These are phyloP conservation scores for Tulasnella sp. DNA, from an alignment of 768 basidiomycete species.

Conservation along the genomic window DNA sequence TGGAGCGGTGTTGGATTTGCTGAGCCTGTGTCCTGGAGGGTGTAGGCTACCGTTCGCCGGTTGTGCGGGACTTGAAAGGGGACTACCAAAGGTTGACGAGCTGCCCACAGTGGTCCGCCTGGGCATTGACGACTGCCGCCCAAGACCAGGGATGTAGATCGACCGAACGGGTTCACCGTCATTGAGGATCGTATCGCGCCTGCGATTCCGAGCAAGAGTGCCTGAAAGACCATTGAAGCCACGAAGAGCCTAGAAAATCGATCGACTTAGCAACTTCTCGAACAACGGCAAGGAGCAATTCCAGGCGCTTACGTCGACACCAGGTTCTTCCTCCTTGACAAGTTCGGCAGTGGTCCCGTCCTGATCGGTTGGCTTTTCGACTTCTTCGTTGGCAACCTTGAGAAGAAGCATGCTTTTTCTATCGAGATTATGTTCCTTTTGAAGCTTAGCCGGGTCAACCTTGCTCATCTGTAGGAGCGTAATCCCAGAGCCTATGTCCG, in stretches of 20 bases:
- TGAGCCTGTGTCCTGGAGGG: neutral
- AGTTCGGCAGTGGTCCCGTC: neutral
- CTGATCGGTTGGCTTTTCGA: constrained; percentile 13
- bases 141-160: constrained; percentile 12
- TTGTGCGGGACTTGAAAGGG: neutral
- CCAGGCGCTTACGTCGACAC: constrained; percentile 6
- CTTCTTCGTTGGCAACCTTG: constrained; percentile 44
- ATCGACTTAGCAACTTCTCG: neutral
- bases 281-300: neutral
- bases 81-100: neutral
- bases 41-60: neutral
- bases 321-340: constrained; percentile 18
- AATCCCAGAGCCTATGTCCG: constrained; percentile 63
- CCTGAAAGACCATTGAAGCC: constrained; percentile 23
- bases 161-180: constrained; percentile 10
- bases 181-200: constrained; percentile 17
- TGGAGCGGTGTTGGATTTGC: constrained; percentile 14
- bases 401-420: constrained; percentile 85
- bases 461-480: constrained; percentile 93
- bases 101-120: neutral
- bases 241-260: constrained; percentile 17
- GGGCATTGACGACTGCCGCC: constrained; percentile 3
- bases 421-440: constrained; percentile 57
- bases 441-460: constrained; percentile 77
- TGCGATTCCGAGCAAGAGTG: constrained; percentile 18